phyloP scores from a whole-genome alignment of 495 filamentous ascomycete genomes.

The Hypoxylon fragiforme region DNA sequence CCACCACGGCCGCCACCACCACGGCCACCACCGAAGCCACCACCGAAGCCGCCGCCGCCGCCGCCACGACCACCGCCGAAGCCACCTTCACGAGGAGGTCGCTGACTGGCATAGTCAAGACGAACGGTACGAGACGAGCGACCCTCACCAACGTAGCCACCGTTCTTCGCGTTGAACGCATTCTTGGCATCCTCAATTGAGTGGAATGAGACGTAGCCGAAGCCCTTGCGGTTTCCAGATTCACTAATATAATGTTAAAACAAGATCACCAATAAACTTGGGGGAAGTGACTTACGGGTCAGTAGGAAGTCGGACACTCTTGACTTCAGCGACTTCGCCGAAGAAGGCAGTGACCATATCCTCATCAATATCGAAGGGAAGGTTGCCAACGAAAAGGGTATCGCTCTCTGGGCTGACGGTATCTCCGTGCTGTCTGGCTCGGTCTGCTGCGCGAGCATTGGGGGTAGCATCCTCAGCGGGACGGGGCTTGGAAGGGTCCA shows the following conservation, averaged over 20 bases:
- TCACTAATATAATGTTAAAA: constrained; percentile 61
- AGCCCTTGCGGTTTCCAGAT: constrained; percentile 86
- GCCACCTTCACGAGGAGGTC: constrained; percentile 61
- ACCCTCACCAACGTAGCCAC: constrained; percentile 69
- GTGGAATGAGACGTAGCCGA: constrained; percentile 86
- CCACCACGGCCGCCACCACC: constrained; percentile 54
- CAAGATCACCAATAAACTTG: background rate
- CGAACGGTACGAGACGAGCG: constrained; percentile 67
- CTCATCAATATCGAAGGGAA: constrained; percentile 82
- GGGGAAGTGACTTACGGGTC: constrained; percentile 59
- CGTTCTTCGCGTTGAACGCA: constrained; percentile 75
- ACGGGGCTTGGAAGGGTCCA: constrained; percentile 83
- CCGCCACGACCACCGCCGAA: constrained; percentile 52
- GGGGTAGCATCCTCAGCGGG: constrained; percentile 53
- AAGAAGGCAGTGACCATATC: constrained; percentile 76
- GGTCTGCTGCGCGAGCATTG: constrained; percentile 63
- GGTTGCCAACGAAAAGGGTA: constrained; percentile 93
- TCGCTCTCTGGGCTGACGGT: constrained; percentile 71
- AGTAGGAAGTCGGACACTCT: constrained; percentile 85
- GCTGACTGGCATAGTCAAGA: constrained; percentile 85
- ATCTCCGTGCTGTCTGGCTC: constrained; percentile 80
- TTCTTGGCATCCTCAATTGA: constrained; percentile 83
- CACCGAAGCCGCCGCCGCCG: constrained; percentile 45
- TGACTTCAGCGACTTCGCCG: constrained; percentile 67
- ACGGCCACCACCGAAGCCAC: constrained; percentile 49